phyloP scores from a whole-genome alignment of 495 filamentous ascomycete genomes.

The Podospora didyma region DNA sequence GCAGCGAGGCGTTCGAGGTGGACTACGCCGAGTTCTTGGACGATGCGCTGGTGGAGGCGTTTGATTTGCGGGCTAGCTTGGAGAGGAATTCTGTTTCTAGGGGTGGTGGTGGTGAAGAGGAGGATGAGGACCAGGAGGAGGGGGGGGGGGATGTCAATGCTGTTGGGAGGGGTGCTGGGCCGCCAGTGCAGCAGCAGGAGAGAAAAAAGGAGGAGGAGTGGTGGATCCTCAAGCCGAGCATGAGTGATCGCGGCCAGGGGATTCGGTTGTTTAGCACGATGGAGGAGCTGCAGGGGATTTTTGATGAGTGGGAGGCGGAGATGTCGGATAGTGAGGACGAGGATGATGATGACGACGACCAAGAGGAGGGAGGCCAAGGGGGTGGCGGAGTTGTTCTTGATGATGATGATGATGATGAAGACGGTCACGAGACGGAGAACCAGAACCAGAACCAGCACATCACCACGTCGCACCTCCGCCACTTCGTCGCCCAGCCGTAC shows the following conservation, averaged over 20 bases:
- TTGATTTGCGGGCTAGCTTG: conserved; percentile 74
- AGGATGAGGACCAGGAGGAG: conserved; percentile 21
- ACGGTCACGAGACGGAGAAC: neutral
- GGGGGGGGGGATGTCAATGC: conserved; percentile 6
- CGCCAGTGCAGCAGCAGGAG: conserved; percentile 6
- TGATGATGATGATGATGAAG: conserved; percentile 1
- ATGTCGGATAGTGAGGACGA: conserved; percentile 59
- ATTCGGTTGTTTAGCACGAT: conserved; percentile 83
- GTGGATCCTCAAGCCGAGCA: conserved; percentile 97
- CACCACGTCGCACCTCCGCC: conserved; percentile 84
- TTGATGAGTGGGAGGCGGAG: conserved; percentile 77
- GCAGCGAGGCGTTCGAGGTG: conserved; percentile 78
- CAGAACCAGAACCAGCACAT: conserved; percentile 42
- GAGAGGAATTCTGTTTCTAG: conserved; percentile 50
- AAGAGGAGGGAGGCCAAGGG: conserved; percentile 9
- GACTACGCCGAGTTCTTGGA: conserved; percentile 97
- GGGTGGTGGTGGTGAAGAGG: neutral
- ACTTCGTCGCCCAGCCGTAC: conserved; percentile 96
- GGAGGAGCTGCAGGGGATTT: conserved; percentile 74
- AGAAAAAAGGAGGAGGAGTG: conserved; percentile 54
- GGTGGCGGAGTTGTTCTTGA: neutral
- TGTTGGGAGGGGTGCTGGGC: neutral
- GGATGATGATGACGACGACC: conserved; percentile 36
- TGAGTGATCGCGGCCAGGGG: conserved; percentile 94
- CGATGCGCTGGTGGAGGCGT: conserved; percentile 85